A percentile compares a stretch with the other conserved stretches of the same genome.
Conservation (phyloP, 768 basidiomycete species). For the Panellus pusillus region DNA sequence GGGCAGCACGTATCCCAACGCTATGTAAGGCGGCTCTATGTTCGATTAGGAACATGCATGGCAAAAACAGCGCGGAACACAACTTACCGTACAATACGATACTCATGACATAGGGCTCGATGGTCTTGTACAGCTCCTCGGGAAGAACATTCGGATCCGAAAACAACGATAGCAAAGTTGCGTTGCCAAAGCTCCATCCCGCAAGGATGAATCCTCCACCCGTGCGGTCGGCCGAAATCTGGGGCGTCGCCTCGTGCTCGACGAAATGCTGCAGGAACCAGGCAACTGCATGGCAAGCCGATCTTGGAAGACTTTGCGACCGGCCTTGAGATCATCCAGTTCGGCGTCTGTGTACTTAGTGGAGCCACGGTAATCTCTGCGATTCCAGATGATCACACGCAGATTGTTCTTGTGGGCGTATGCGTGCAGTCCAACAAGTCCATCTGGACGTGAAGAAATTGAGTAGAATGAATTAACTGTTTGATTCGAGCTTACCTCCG, state of each 20-base stretch:
- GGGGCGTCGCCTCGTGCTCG: conserved; percentile 19
- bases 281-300: conserved; percentile 21
- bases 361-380: not conserved
- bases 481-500: not conserved
- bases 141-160: conserved; percentile 26
- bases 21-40: conserved; percentile 32
- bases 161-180: conserved; percentile 31
- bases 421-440: not conserved
- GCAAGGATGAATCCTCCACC: conserved; percentile 36
- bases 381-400: not conserved
- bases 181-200: conserved; percentile 41
- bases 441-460: not conserved
- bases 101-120: conserved; percentile 32
- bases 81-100: conserved; percentile 35
- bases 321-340: conserved; percentile 18
- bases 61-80: not conserved
- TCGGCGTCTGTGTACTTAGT: conserved; percentile 9
- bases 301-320: conserved; percentile 15
- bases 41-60: not conserved
- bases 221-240: conserved; percentile 8
- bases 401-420: not conserved
- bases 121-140: conserved; percentile 18
- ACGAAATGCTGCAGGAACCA: conserved; percentile 21
- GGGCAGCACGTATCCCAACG: conserved; percentile 28
- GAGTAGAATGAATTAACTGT: not conserved